Percentiles rank a stretch among this genome's conserved stretches.
phyloP scores from a whole-genome alignment of 1,139 yeast genomes.

The Nakaseomyces nivariensis region DNA sequence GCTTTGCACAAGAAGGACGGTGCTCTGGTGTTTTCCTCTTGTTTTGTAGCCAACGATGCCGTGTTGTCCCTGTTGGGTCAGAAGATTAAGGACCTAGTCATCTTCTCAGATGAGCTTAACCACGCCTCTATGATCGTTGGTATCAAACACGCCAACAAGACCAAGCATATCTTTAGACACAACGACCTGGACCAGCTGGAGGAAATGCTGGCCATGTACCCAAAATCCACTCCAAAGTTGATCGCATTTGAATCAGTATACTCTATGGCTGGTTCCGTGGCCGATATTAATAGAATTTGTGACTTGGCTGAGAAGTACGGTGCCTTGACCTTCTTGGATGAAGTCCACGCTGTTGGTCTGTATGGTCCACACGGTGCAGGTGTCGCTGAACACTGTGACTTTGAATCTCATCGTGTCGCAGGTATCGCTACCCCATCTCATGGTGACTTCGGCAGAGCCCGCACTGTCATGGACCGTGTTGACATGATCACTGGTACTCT shows the following conservation, averaged over 20 bases:
- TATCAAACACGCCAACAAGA: slow-evolving; percentile 79
- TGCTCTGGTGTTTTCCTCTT: slow-evolving; percentile 87
- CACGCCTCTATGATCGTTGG: slow-evolving; percentile 99
- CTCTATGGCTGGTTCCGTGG: slow-evolving; percentile 96
- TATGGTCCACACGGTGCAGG: slow-evolving; percentile 99
- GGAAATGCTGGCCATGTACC: slow-evolving; percentile 63
- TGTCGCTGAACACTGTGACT: slow-evolving; percentile 93
- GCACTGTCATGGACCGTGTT: slow-evolving; percentile 74
- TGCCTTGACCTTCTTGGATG: slow-evolving; percentile 92
- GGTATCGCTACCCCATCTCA: slow-evolving; percentile 47
- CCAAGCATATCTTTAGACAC: slow-evolving; percentile 85
- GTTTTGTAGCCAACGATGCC: slow-evolving; percentile 96
- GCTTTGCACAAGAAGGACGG: slow-evolving; percentile 91
- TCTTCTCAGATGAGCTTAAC: slow-evolving; percentile 84
- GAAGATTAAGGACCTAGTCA: slow-evolving; percentile 78
- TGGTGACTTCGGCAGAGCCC: slow-evolving; percentile 11
- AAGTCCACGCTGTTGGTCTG: slow-evolving; percentile 98
- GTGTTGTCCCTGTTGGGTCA: slow-evolving; percentile 88
- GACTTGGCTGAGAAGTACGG: slow-evolving; percentile 96
- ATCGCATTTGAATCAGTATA: slow-evolving; percentile 96
- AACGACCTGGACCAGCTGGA: slow-evolving; percentile 82
- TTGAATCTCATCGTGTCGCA: slow-evolving; percentile 61
- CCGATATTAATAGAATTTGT: slow-evolving; percentile 87
- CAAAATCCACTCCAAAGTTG: slow-evolving; percentile 77
- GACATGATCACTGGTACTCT: slow-evolving; percentile 96